Evolutionary conservation across 352 stramenopile species (phyloP), one percentile per base, ranked within the genome.

Genomic region (Elongisporangium prolatum): DNA sequence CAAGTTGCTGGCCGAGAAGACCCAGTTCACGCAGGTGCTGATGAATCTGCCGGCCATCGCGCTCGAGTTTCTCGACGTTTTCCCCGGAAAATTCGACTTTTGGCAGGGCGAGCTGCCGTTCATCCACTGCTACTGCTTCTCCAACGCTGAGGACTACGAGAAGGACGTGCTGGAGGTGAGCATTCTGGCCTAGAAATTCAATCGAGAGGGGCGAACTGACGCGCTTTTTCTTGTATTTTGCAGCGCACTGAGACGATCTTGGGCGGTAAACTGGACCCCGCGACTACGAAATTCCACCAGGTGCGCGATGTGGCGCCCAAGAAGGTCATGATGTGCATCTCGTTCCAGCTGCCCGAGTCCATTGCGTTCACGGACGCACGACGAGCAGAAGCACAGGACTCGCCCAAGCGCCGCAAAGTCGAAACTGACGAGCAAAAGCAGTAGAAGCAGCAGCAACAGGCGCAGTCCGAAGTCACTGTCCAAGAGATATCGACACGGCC

Each of bases 241-340:
- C 67, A 90, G 80, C 81, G 86, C 16, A 75, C 82, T 6, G 82
- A 93, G 48, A 69, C 64, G 21, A 84, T 93, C 17, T 60, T 93
- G 63, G 65, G 69, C 17, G 80, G 87, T 1, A 65, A 72, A 52
- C 60, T 98, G 17, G 62, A 88, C 47, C 56, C 64, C 4, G 56
- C 60, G 40, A 64, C 59, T 8, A 87, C 77, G 14, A 73, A 61
- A 48, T 84, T 91, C 60, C 92, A 97, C 69, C 75, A 93, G 13
- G 96, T 99, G 37, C 78, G 97, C 55, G 93, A 99, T 65, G 95
- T 99, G 9, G 85, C 96, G 3, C 97, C 97, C 0, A 98, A 97
- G 65, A 99, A 99, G 71, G 91, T 97, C 60, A 99, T 99, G 97
- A 86, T 98, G 53, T 99, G 96, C 71, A 87, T 98, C 28, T 97